A percentile compares a stretch with the other conserved stretches of the same genome.
phyloP scores from a whole-genome alignment of 371 early-diverging fungal species.

The Haplosporangium sp. region DNA sequence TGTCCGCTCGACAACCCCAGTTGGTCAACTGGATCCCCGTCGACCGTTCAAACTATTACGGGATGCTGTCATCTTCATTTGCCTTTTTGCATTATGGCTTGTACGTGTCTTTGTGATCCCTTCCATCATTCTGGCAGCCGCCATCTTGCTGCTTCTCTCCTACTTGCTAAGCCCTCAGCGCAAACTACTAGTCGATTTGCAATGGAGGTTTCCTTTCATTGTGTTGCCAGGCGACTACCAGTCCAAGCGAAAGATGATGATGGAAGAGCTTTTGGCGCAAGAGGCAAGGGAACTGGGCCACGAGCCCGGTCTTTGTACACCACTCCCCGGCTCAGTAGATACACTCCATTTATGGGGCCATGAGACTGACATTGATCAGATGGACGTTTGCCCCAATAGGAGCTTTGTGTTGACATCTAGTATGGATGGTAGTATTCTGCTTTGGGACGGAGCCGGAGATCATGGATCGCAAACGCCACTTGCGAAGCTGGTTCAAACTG shows the following conservation, averaged over 20 bases:
- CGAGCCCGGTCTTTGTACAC: constrained; percentile 22
- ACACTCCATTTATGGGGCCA: constrained; percentile 35
- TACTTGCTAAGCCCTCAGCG: constrained; percentile 54
- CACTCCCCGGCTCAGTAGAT: constrained; percentile 43
- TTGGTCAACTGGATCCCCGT: constrained; percentile 30
- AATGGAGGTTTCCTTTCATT: constrained; percentile 54
- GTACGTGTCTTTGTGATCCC: constrained; percentile 50
- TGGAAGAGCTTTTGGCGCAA: constrained; percentile 46
- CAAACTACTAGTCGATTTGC: constrained; percentile 48
- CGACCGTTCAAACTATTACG: constrained; percentile 42
- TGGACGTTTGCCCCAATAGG: constrained; percentile 26
- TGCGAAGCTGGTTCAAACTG: constrained; percentile 9
- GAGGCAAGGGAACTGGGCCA: constrained; percentile 40
- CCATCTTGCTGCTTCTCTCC: constrained; percentile 45
- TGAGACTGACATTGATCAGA: constrained; percentile 50
- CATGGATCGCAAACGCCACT: constrained; percentile 19
- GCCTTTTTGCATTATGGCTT: constrained; percentile 45
- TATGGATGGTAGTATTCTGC: constrained; percentile 38
- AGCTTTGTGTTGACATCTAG: constrained; percentile 41
- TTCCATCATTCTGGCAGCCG: constrained; percentile 47
- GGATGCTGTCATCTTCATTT: constrained; percentile 22
- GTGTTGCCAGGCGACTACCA: constrained; percentile 52
- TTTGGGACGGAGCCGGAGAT: constrained; percentile 28
- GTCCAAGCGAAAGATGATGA: constrained; percentile 53
- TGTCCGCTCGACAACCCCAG: not conserved